Percentiles rank a stretch among this genome's conserved stretches.
These are phyloP conservation scores for Metschnikowia sp. DNA, from an alignment of 805 yeast species.

Conservation along the genomic window DNA sequence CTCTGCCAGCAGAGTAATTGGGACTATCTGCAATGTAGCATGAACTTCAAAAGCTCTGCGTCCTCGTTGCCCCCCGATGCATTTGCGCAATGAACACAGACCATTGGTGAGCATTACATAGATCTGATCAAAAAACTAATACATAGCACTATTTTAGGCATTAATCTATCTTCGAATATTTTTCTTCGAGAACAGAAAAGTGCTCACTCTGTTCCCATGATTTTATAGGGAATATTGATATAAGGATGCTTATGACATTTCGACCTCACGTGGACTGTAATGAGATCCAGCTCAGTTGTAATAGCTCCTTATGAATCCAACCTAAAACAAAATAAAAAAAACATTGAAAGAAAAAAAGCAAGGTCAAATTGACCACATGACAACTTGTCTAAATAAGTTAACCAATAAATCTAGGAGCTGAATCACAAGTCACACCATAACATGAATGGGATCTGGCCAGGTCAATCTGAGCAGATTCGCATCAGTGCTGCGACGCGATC, in stretches of 20 bases:
- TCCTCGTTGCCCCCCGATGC: slow-evolving; percentile 46
- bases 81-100: slow-evolving; percentile 11
- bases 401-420: too few relatives aligned
- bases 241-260: too few relatives aligned
- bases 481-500: neutral
- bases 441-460: too few relatives aligned
- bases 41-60: slow-evolving; percentile 68
- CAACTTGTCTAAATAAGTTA: too few relatives aligned
- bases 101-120: neutral
- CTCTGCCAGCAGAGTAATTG: slow-evolving; percentile 85
- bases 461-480: too few relatives aligned
- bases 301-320: too few relatives aligned
- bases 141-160: neutral
- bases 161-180: neutral
- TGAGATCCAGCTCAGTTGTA: neutral
- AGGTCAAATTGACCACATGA: too few relatives aligned
- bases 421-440: too few relatives aligned
- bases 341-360: too few relatives aligned
- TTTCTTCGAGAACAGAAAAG: neutral
- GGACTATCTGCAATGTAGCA: slow-evolving; percentile 68
- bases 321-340: too few relatives aligned
- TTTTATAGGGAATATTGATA: too few relatives aligned
- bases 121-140: neutral
- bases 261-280: too few relatives aligned
- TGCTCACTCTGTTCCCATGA: neutral